Percentiles rank a stretch among this genome's conserved stretches.
Conservation (phyloP, 1,284 basidiomycete genomes). For the Leccinum pseudoinsigne region DNA sequence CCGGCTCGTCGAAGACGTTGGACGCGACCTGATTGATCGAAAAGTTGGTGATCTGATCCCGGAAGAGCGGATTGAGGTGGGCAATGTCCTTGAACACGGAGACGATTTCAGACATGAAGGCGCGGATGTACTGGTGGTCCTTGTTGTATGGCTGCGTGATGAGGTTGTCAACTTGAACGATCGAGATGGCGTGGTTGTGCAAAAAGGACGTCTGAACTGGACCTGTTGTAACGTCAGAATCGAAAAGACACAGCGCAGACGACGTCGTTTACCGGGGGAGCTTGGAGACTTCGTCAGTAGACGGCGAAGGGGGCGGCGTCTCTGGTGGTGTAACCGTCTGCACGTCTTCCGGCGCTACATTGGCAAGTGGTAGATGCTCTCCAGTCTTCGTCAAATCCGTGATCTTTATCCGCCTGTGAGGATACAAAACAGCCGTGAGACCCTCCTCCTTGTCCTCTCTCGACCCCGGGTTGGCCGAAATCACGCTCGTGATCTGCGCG, state of each 20-base stretch:
- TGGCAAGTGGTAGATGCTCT: slow-evolving; percentile 47
- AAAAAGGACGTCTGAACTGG: slow-evolving; percentile 89
- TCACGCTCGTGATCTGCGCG: slow-evolving; percentile 95
- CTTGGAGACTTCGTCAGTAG: slow-evolving; percentile 32
- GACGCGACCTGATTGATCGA: slow-evolving; percentile 93
- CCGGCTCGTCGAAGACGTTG: slow-evolving; percentile 99
- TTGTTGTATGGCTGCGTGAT: slow-evolving; percentile 84
- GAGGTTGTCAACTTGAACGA: slow-evolving; percentile 91
- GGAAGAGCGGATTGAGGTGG: slow-evolving; percentile 84
- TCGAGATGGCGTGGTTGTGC: slow-evolving; percentile 85
- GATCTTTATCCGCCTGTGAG: slow-evolving; percentile 90
- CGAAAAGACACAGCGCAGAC: not conserved
- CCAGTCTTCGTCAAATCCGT: slow-evolving; percentile 82
- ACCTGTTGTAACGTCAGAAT: slow-evolving; percentile 33
- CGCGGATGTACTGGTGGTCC: slow-evolving; percentile 92
- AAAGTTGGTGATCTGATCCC: slow-evolving; percentile 97
- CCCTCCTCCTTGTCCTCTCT: slow-evolving; percentile 37
- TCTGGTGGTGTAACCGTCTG: slow-evolving; percentile 52
- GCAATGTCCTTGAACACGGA: slow-evolving; percentile 90
- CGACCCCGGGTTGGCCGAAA: slow-evolving; percentile 68
- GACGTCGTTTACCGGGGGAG: slow-evolving; percentile 17
- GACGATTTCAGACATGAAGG: slow-evolving; percentile 96
- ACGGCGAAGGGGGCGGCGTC: slow-evolving; percentile 45
- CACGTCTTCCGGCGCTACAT: slow-evolving; percentile 43
- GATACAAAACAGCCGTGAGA: slow-evolving; percentile 94